A percentile compares a stretch with the other conserved stretches of the same genome.
These are phyloP conservation scores for Kluyveromyces wickerhamii DNA, from an alignment of 805 yeast species.

Conservation along the genomic window DNA sequence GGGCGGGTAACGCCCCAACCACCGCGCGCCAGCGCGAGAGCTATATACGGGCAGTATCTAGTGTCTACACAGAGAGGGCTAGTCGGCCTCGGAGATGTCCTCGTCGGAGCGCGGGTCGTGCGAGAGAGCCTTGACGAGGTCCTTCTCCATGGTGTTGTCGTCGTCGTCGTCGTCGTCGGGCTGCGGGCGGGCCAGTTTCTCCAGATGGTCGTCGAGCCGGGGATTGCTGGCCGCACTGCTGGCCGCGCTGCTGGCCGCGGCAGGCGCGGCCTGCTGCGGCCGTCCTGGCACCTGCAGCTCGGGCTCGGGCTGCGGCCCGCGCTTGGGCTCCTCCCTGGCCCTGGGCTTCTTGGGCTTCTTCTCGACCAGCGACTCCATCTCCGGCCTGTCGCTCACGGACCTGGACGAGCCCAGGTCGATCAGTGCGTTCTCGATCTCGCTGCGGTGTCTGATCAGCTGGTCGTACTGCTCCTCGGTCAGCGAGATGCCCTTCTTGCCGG, in stretches of 20 bases:
- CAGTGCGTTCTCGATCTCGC: conserved; percentile 31
- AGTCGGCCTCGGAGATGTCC: conserved; percentile 5
- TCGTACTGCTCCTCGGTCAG: conserved; percentile 32
- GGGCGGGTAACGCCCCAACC: too few relatives aligned
- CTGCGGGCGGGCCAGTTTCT: conserved; percentile 13
- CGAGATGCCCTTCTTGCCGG: conserved; percentile 63
- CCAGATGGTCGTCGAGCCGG: conserved; percentile 11
- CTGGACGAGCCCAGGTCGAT: conserved; percentile 31
- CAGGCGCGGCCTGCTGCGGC: background rate
- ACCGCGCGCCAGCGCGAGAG: too few relatives aligned
- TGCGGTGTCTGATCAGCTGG: conserved; percentile 28
- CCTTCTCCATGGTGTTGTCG: conserved; percentile 10
- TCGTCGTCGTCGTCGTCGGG: conserved; percentile 26
- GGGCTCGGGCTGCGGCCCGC: conserved; percentile 7
- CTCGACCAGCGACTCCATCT: background rate
- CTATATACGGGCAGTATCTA: too few relatives aligned
- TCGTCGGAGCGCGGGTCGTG: conserved; percentile 4
- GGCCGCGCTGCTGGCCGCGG: conserved; percentile 1
- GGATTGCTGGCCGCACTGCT: conserved; percentile 7
- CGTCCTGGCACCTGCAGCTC: conserved; percentile 3
- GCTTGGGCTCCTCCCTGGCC: conserved; percentile 12
- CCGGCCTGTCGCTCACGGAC: conserved; percentile 15
- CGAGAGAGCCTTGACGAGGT: conserved; percentile 3
- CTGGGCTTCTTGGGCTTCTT: conserved; percentile 17
- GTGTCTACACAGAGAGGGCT: too few relatives aligned